These are phyloP conservation scores for Corylus heterophylla DNA, from an alignment of 306 rosid genomes.

Conservation along the genomic window DNA sequence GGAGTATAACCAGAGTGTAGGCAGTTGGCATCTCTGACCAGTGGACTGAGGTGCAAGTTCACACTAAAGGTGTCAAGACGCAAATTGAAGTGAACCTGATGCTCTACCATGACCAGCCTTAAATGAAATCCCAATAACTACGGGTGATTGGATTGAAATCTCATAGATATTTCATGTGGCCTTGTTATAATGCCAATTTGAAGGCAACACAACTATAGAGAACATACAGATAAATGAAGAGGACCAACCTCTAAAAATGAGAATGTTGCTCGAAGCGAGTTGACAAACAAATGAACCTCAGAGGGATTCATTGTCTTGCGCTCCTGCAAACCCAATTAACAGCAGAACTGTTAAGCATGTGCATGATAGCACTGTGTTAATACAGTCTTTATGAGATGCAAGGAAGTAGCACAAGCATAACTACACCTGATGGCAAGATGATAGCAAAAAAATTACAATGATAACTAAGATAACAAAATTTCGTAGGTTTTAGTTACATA, in stretches of 20 bases:
- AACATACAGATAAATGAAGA: conserved; percentile 17
- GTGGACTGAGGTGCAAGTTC: not conserved
- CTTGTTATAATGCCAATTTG: conserved; percentile 14
- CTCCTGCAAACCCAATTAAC: conserved; percentile 62
- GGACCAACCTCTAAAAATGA: conserved; percentile 66
- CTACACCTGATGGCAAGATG: not conserved
- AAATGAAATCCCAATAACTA: not conserved
- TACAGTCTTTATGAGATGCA: not conserved
- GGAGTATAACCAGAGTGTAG: conserved; percentile 12
- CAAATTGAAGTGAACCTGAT: not conserved
- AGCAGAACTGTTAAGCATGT: not conserved
- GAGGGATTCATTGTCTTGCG: conserved; percentile 60
- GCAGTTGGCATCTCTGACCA: conserved; percentile 2
- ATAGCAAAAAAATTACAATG: not conserved
- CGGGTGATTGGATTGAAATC: not conserved
- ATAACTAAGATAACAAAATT: not conserved
- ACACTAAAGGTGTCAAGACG: not conserved
- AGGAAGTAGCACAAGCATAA: not conserved
- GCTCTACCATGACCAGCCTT: not conserved
- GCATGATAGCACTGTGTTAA: conserved; percentile 1
- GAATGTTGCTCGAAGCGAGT: conserved; percentile 69
- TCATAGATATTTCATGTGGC: conserved; percentile 13
- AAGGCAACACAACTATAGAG: conserved; percentile 22
- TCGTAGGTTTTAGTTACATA: not conserved
- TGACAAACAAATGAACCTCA: conserved; percentile 61